phyloP scores from a whole-genome alignment of 2,329 filamentous ascomycete genomes.

The Epichloe uncinata region DNA sequence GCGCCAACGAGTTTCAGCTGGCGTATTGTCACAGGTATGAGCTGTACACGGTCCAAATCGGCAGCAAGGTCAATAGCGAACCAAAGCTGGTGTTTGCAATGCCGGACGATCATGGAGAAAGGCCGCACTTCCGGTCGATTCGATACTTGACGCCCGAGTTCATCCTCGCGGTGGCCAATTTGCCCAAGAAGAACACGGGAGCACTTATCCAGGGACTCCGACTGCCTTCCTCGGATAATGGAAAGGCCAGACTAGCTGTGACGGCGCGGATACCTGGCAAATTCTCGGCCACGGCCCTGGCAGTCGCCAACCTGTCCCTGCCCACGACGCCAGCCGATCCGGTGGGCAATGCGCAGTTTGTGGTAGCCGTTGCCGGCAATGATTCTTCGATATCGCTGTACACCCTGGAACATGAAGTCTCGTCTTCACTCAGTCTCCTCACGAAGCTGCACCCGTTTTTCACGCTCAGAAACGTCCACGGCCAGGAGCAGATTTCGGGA shows the following conservation, averaged over 20 bases:
- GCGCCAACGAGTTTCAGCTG: slow-evolving; percentile 51
- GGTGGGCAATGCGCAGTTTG: slow-evolving; percentile 57
- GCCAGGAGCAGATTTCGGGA: slow-evolving; percentile 41
- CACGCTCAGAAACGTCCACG: slow-evolving; percentile 40
- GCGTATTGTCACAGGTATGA: slow-evolving; percentile 69
- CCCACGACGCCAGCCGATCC: slow-evolving; percentile 34
- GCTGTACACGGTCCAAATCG: slow-evolving; percentile 53
- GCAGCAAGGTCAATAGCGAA: slow-evolving; percentile 30
- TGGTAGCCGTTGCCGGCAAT: slow-evolving; percentile 67
- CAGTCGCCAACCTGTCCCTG: slow-evolving; percentile 55
- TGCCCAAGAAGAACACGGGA: slow-evolving; percentile 41
- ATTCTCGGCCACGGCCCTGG: slow-evolving; percentile 64
- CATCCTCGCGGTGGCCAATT: slow-evolving; percentile 43
- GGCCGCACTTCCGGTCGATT: slow-evolving; percentile 42
- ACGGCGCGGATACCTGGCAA: slow-evolving; percentile 47
- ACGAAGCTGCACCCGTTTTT: slow-evolving; percentile 37
- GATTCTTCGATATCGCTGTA: slow-evolving; percentile 68
- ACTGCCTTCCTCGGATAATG: slow-evolving; percentile 26
- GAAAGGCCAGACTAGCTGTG: slow-evolving; percentile 35
- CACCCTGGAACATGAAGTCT: slow-evolving; percentile 55
- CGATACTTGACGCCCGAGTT: slow-evolving; percentile 47
- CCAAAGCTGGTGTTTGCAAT: slow-evolving; percentile 44
- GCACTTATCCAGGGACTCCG: slow-evolving; percentile 44
- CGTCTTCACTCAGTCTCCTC: slow-evolving; percentile 34
- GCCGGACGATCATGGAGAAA: slow-evolving; percentile 30